Evolutionary conservation across 768 basidiomycete genomes (phyloP), one percentile per base, ranked within the genome.

Genomic region (Pisolithus microcarpus): DNA sequence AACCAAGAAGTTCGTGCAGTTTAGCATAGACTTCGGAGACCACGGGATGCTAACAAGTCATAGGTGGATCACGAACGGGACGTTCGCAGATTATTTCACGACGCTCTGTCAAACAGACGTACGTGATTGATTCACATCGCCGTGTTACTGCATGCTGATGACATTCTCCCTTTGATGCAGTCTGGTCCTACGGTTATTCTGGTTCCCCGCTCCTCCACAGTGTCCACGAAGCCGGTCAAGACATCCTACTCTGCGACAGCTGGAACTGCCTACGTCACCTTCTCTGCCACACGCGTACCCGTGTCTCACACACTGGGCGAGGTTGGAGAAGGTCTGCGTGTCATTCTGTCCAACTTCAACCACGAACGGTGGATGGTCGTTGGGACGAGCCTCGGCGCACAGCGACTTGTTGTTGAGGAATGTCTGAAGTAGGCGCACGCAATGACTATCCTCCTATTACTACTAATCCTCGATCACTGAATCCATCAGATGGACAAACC

Each of bases 171-270:
- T 30, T 30, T 13, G 53, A 46, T 5, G 38, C 50, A 87, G 82
- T 75, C 75, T 42, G 87, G 87, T 18, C 85, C 84, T 55, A 80
- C 84, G 15, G 87, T 89, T 44, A 79, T 92, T 38, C 74, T 91
- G 37, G 79, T 92, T 51, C 80, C 82, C 37, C 79, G 90, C 43
- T 78, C 76, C 13, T 80, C 84, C 39, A 80, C 77, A 5, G 78
- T 97, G 51, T 79, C 82, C 47, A 96, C 94, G 5, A 91, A 86
- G 61, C 81, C 82, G 21, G 87, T 98, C 70, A 93, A 92, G 72
- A 97, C 94, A 0, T 79, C 87, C 0, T 98, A 98, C 68, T 97
- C 94, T 0, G 64, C 87, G 3, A 85, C 87, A 0, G 95, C 95
- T 3, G 95, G 95, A 6, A 97, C 93, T 1, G 85, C 87, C 4